Evolutionary conservation across 352 stramenopile genomes (phyloP).

Genomic region (Thraustotheca clavata): DNA sequence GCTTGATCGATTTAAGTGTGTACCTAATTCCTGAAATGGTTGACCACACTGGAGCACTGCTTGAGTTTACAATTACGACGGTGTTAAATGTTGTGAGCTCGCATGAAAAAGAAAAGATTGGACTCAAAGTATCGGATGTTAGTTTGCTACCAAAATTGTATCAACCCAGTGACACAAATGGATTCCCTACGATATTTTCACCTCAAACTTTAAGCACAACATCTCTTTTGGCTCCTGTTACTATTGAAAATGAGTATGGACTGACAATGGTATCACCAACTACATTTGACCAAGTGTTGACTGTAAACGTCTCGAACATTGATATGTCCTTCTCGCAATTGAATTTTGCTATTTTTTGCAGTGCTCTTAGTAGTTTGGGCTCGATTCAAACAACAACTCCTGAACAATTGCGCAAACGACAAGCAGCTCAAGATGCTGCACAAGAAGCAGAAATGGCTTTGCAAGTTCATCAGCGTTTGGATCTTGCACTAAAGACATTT

Average conservation of each 20-base stretch:
- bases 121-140: conserved; percentile 9
- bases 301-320: conserved; percentile 55
- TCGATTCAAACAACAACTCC: conserved; percentile 49
- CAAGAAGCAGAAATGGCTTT: conserved; percentile 35
- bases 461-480: conserved; percentile 44
- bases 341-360: conserved; percentile 53
- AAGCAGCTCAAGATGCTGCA: background rate
- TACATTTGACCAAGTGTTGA: conserved; percentile 34
- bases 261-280: conserved; percentile 28
- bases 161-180: background rate
- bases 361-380: conserved; percentile 37
- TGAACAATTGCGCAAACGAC: conserved; percentile 30
- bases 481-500: conserved; percentile 49
- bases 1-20: conserved; percentile 19
- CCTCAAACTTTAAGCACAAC: background rate
- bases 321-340: conserved; percentile 56
- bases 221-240: conserved; percentile 17
- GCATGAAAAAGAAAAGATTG: background rate
- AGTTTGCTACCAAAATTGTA: conserved; percentile 9
- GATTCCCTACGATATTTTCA: conserved; percentile 29
- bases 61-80: conserved; percentile 16
- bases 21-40: conserved; percentile 42
- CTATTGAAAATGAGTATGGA: conserved; percentile 36
- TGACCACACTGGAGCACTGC: conserved; percentile 11
- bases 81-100: conserved; percentile 10